Evolutionary conservation across 768 basidiomycete genomes (phyloP).

Genomic region (Gelatoporia subvermispora): DNA sequence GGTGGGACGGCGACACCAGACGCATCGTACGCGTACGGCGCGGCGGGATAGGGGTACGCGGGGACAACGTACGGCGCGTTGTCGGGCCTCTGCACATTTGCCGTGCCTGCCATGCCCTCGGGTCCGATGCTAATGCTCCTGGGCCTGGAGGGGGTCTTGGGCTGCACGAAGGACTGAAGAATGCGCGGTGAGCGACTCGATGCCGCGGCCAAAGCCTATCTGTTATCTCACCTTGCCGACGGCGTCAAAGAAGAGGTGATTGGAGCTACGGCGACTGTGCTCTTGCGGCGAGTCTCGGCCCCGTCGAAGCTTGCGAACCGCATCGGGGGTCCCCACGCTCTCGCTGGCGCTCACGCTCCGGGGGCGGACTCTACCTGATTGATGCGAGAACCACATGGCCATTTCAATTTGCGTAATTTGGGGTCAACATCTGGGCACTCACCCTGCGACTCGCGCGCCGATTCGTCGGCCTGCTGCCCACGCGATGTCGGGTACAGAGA

Average conservation of each 20-base stretch:
- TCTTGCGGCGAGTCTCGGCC: conserved; percentile 18
- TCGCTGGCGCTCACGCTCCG: conserved; percentile 26
- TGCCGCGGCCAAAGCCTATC: no score
- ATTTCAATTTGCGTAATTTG: not conserved
- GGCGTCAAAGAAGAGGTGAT: conserved; percentile 36
- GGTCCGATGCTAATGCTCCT: conserved; percentile 16
- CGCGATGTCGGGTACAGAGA: no score
- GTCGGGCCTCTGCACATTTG: conserved; percentile 7
- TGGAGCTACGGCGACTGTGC: conserved; percentile 30
- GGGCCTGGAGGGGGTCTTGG: conserved; percentile 8
- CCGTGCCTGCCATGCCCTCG: conserved; percentile 5
- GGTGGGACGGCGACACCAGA: not conserved
- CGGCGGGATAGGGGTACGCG: conserved; percentile 7
- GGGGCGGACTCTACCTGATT: conserved; percentile 20
- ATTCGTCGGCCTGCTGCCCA: not conserved
- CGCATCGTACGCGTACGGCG: conserved; percentile 1
- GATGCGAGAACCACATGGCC: conserved; percentile 6
- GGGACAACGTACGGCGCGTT: conserved; percentile 1
- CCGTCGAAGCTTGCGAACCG: conserved; percentile 7
- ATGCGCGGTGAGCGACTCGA: no score
- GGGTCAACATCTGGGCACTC: not conserved
- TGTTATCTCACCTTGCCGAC: conserved; percentile 20
- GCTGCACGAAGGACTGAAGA: conserved; percentile 1
- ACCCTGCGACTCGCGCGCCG: conserved; percentile 1
- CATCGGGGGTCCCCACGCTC: conserved; percentile 17